phyloP scores from a whole-genome alignment of 768 basidiomycete species.

The Vararia minispora region DNA sequence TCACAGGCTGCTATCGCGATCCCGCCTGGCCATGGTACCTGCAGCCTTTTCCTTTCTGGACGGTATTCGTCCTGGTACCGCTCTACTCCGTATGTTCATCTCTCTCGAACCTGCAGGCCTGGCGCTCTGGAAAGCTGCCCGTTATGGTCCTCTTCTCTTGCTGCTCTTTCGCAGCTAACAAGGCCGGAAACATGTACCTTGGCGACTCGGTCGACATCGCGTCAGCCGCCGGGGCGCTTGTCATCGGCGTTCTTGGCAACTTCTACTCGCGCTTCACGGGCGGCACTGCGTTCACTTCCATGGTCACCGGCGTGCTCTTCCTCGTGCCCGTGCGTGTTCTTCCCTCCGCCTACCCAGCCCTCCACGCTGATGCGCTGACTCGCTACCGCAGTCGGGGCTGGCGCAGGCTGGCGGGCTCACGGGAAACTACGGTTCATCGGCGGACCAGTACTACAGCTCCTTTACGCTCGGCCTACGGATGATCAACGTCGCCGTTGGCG shows the following conservation, averaged over 20 bases:
- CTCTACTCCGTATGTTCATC: constrained; percentile 66
- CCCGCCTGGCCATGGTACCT: constrained; percentile 68
- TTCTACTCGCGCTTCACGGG: constrained; percentile 64
- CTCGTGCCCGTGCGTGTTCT: constrained; percentile 62
- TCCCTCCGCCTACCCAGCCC: not conserved
- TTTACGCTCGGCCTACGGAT: constrained; percentile 73
- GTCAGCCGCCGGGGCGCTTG: constrained; percentile 68
- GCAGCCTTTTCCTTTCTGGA: constrained; percentile 75
- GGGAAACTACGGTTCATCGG: constrained; percentile 46
- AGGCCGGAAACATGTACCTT: constrained; percentile 45
- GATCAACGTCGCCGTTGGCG: constrained; percentile 77
- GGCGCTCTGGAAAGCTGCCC: constrained; percentile 57
- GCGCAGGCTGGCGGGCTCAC: constrained; percentile 64
- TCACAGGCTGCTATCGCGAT: constrained; percentile 62
- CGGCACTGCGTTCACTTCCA: constrained; percentile 80
- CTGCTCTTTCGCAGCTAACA: constrained; percentile 61
- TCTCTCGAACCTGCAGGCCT: constrained; percentile 64
- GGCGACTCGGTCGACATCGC: constrained; percentile 64
- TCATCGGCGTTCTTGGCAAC: constrained; percentile 72
- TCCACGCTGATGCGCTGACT: not conserved
- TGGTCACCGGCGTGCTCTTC: constrained; percentile 91
- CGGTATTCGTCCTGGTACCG: constrained; percentile 67
- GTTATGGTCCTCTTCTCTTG: constrained; percentile 76
- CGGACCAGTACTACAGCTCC: constrained; percentile 63
- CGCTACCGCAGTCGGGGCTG: constrained; percentile 48